Base-by-base conservation (phyloP, 1,139 yeast genomes). In the Debaryomyces subglobosus region DNA sequence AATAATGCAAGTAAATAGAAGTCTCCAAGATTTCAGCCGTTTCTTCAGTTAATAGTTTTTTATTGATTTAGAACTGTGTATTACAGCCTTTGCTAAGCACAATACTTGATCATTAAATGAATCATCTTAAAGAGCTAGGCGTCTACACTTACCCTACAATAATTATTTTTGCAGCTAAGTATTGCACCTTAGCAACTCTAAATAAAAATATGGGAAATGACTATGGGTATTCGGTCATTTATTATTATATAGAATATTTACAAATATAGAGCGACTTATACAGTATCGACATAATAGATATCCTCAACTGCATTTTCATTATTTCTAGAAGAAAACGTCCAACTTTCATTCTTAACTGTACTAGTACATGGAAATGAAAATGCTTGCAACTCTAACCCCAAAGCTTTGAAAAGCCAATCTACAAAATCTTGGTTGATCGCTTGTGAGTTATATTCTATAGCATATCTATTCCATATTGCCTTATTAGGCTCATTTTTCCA, bases 391-490 rank as follows among this genome's bases (percentile, higher is more conserved):
- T 33, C 41, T 20, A 51, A 44, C 12, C 48, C 41, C 24, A 51
- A 45, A 6, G 47, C 37, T 20, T 29, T 36, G 16, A 48, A 47
- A 13, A 62, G 53, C 71, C 71, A 67, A 5, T 49, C 53, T n/a
- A 56, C 62, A 49, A 67, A 65, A 0, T 59, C 45, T 15, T 43
- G 44, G 1, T 39, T 33, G 13, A 48, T 44, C 5, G 48, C 47
- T 8, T 29, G 39, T 6, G 52, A 53, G 44, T 68, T 68, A 50
- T 69, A 72, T 20, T 62, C 65, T 9, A 57, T 54, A 0, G 74
- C 72, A 53, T 65, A 71, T 20, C 64, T 52, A 10, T 59, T 48
- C 78, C 77, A 72, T 0, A 59, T 47, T 5, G 48, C 53, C 47
- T 68, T 65, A 9, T 59, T 48, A 2, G 55, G 55, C 20, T 72